phyloP scores from a whole-genome alignment of 208 protist species.

The Leishmania martiniquensis region DNA sequence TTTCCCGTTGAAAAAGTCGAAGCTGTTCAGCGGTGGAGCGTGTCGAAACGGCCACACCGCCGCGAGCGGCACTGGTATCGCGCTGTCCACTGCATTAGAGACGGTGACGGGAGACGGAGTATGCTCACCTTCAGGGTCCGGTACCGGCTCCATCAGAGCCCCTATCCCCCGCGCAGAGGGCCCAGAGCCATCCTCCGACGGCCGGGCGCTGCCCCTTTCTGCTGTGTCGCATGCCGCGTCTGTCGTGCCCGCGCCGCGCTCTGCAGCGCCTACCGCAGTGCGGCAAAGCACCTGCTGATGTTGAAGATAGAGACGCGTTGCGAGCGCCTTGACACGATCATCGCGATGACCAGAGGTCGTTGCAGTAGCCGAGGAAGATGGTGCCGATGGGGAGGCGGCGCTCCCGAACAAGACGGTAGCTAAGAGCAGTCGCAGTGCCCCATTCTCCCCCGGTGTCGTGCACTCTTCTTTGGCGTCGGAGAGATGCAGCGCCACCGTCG shows the following conservation, averaged over 20 bases:
- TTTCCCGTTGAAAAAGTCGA: constrained; percentile 53
- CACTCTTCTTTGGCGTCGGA: neutral
- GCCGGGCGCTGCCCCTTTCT: neutral
- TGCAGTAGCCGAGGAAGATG: neutral
- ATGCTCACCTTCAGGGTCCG: neutral
- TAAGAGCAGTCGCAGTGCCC: neutral
- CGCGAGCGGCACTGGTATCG: neutral
- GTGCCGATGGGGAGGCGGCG: neutral
- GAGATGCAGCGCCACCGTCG: constrained; percentile 18
- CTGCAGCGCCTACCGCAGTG: neutral
- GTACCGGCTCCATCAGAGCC: neutral
- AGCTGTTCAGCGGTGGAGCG: constrained; percentile 48
- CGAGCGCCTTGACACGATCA: constrained; percentile 25
- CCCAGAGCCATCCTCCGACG: neutral
- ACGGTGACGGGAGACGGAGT: neutral
- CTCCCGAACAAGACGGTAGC: constrained; percentile 7
- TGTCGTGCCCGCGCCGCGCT: neutral
- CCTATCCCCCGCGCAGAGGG: neutral
- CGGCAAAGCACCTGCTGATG: constrained; percentile 20
- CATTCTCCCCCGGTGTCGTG: neutral
- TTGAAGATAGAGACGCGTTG: constrained; percentile 26
- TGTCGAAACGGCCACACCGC: constrained; percentile 64
- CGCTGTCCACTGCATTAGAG: neutral
- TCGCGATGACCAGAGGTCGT: constrained; percentile 1
- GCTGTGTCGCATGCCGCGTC: neutral